Conservation (phyloP, 2,329 filamentous ascomycete species). For the Coniosporium tulheliwenetii region DNA sequence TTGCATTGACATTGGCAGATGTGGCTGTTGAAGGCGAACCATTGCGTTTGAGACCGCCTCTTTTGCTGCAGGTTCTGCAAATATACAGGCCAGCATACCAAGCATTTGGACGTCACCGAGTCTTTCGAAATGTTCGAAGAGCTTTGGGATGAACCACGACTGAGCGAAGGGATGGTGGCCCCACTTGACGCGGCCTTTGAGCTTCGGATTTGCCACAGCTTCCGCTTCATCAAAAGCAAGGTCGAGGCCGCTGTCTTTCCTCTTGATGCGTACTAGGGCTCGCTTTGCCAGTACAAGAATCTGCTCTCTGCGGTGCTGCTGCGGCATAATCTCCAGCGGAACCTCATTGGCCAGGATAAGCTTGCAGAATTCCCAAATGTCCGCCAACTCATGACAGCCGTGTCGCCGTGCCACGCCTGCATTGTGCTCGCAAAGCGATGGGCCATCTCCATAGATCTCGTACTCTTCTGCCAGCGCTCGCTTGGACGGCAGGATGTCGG, state of each 20-base stretch:
- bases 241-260: constrained; percentile 33
- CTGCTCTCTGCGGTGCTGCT: constrained; percentile 39
- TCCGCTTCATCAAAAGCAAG: constrained; percentile 28
- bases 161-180: constrained; percentile 39
- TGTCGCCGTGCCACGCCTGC: constrained; percentile 58
- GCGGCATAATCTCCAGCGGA: constrained; percentile 48
- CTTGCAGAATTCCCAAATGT: constrained; percentile 71
- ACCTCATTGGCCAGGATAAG: constrained; percentile 65
- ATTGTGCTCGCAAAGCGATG: constrained; percentile 74
- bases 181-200: constrained; percentile 36
- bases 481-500: constrained; percentile 62
- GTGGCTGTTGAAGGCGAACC: constrained; percentile 15
- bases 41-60: constrained; percentile 22
- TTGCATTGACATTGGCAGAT: constrained; percentile 24
- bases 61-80: constrained; percentile 31
- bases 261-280: constrained; percentile 34
- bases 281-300: constrained; percentile 55
- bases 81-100: constrained; percentile 47
- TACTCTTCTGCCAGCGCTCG: constrained; percentile 64
- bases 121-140: constrained; percentile 44
- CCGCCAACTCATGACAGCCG: constrained; percentile 54
- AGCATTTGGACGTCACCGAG: constrained; percentile 50
- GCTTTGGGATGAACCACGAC: constrained; percentile 38
- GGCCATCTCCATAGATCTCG: constrained; percentile 65
- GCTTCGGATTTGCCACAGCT: constrained; percentile 19